A percentile compares a stretch with the other conserved stretches of the same genome.
These are phyloP conservation scores for Eucalyptus pauciflora DNA, from an alignment of 345 rosid genomes.

Conservation along the genomic window DNA sequence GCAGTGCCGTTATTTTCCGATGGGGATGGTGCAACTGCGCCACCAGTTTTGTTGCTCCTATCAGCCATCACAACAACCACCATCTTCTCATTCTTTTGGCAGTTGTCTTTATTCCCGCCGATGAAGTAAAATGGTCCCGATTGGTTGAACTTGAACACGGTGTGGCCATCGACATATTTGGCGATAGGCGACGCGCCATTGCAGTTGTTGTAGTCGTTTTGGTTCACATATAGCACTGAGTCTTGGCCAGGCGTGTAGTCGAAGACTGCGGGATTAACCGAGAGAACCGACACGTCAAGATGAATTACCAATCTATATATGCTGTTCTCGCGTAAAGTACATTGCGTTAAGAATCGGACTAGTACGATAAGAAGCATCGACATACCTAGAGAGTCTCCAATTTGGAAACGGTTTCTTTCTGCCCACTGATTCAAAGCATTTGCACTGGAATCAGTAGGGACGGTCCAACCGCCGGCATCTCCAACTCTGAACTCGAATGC, in stretches of 20 bases:
- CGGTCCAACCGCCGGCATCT: slow-evolving; percentile 51
- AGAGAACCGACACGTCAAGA: not conserved
- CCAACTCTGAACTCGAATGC: slow-evolving; percentile 64
- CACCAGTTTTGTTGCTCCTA: slow-evolving; percentile 16
- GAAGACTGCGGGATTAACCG: slow-evolving; percentile 32
- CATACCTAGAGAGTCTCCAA: slow-evolving; percentile 71
- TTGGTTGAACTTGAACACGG: slow-evolving; percentile 33
- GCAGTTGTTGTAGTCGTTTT: slow-evolving; percentile 51
- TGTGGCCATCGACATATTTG: slow-evolving; percentile 38
- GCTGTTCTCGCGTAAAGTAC: not conserved
- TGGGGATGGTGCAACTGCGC: slow-evolving; percentile 15
- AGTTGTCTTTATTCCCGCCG: slow-evolving; percentile 62
- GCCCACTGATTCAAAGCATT: slow-evolving; percentile 58
- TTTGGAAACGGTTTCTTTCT: slow-evolving; percentile 52
- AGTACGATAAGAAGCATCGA: not conserved
- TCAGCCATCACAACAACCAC: slow-evolving; percentile 51
- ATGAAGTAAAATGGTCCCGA: slow-evolving; percentile 67
- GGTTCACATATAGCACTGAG: slow-evolving; percentile 59
- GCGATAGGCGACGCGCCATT: slow-evolving; percentile 18
- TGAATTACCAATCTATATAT: not conserved
- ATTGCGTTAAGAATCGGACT: not conserved
- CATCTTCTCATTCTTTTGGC: slow-evolving; percentile 59
- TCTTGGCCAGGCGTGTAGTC: slow-evolving; percentile 39
- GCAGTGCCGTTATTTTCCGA: not conserved
- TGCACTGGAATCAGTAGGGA: slow-evolving; percentile 19